Evolutionary conservation across 176 grass and related monocot species (phyloP), one percentile per base, ranked within the genome.

Genomic region (Ananas comosus): DNA sequence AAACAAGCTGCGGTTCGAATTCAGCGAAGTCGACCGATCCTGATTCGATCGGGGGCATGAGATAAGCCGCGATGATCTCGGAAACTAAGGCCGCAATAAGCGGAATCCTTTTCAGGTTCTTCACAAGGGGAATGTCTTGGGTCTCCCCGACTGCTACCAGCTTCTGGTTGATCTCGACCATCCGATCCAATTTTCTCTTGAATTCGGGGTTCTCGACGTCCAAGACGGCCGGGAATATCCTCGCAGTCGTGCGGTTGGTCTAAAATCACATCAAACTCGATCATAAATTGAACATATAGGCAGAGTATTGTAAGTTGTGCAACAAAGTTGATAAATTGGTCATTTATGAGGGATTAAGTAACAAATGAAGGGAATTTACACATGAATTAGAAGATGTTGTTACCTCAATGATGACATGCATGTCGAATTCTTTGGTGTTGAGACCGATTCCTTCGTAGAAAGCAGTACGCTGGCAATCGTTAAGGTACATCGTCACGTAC

Each of bases 321-420:
- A 27, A 27, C 25, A 27, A 2, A 27, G 25, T 27, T 27, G 25
- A 27, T 27, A 27, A 27, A 27, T 27, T 27, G 25, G 2, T 2
- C 25, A 27, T 27, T 27, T 27, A 27, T 0, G 25, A 27, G 25
- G 2, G 25, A 27, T 27, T 27, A 27, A 27, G 25, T 27, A 27
- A 27, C 25, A 27, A 27, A 27, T 27, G 25, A 27, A 27, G 25
- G 25, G 52, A 64, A 23, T 23, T 23, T 23, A 23, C 22, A 23
- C 22, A 23, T 23, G 22, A 56, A 74, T 48, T 12, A 0, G 11
- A 21, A 11, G 57, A 10, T 61, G 58, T 80, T 53, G 28, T 79
- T 85, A 99, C 94, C 85, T 99, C 94, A 64, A 91, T 88, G 74
- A 99, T 99, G 13, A 99, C 94, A 86, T 93, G 94, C 90, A 93